phyloP scores from a whole-genome alignment of 208 protist species.

The Porcisia deanei region DNA sequence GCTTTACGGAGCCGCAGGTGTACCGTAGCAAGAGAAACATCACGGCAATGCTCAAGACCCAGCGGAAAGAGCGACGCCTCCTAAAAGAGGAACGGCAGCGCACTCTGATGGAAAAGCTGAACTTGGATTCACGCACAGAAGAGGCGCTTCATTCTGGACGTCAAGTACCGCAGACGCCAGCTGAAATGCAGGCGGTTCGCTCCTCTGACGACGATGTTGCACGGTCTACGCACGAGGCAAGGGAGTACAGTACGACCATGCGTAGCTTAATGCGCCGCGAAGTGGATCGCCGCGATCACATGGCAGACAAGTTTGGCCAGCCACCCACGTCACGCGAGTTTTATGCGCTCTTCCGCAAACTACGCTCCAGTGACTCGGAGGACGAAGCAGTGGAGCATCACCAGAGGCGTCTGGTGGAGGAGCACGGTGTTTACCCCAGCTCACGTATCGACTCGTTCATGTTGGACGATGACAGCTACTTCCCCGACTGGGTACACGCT shows the following conservation, averaged over 20 bases:
- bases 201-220: conserved; percentile 39
- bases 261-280: conserved; percentile 64
- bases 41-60: conserved; percentile 57
- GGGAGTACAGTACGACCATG: conserved; percentile 40
- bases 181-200: conserved; percentile 38
- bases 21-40: conserved; percentile 70
- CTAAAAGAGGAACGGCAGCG: conserved; percentile 41
- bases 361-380: conserved; percentile 60
- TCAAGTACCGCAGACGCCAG: conserved; percentile 26
- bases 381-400: conserved; percentile 56
- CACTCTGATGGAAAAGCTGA: conserved; percentile 32
- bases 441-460: conserved; percentile 87
- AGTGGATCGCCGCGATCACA: conserved; percentile 66
- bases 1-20: conserved; percentile 70
- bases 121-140: conserved; percentile 39
- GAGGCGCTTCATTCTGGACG: conserved; percentile 40
- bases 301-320: conserved; percentile 77
- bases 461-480: conserved; percentile 85
- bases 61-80: conserved; percentile 44
- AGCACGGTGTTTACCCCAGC: conserved; percentile 77
- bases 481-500: conserved; percentile 84
- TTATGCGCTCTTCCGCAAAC: conserved; percentile 53
- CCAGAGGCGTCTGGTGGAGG: conserved; percentile 72
- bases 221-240: neutral
- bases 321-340: conserved; percentile 76